Evolutionary conservation across 306 rosid species (phyloP).

Genomic region (Cicer judaicum): DNA sequence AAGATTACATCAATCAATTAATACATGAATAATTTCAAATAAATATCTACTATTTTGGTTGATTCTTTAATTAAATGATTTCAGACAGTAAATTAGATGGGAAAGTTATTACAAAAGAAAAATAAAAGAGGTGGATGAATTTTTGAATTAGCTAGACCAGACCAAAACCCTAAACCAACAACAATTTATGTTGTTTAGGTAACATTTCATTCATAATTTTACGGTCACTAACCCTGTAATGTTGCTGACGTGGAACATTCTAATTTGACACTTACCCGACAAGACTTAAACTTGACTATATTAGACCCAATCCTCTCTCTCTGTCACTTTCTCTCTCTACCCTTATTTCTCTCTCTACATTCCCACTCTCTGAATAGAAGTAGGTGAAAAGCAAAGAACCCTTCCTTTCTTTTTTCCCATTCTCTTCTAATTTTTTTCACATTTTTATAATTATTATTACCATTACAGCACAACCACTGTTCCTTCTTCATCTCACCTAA

Average conservation of each 20-base stretch:
- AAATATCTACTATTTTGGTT: neutral
- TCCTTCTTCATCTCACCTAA: conserved; percentile 59
- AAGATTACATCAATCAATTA: neutral
- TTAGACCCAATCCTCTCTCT: conserved; percentile 46
- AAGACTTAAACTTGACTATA: conserved; percentile 56
- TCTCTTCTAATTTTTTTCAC: conserved; percentile 34
- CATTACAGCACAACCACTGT: conserved; percentile 59
- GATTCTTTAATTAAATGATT: conserved; percentile 6
- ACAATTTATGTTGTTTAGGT: conserved; percentile 47
- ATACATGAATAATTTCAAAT: neutral
- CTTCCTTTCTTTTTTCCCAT: neutral
- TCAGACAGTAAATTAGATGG: neutral
- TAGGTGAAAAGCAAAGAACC: conserved; percentile 75
- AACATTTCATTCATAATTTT: conserved; percentile 35
- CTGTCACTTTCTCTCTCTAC: conserved; percentile 34
- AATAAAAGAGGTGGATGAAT: conserved; percentile 24
- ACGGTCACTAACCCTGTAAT: conserved; percentile 26
- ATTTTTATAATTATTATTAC: neutral
- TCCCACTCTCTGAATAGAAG: conserved; percentile 46
- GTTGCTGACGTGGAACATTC: conserved; percentile 45
- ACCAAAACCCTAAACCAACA: conserved; percentile 41
- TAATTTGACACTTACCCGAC: conserved; percentile 36
- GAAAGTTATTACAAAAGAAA: neutral
- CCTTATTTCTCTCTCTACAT: conserved; percentile 42
- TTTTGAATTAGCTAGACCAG: conserved; percentile 12